Evolutionary conservation across 768 basidiomycete species (phyloP).

Genomic region (Auricularia sp.): DNA sequence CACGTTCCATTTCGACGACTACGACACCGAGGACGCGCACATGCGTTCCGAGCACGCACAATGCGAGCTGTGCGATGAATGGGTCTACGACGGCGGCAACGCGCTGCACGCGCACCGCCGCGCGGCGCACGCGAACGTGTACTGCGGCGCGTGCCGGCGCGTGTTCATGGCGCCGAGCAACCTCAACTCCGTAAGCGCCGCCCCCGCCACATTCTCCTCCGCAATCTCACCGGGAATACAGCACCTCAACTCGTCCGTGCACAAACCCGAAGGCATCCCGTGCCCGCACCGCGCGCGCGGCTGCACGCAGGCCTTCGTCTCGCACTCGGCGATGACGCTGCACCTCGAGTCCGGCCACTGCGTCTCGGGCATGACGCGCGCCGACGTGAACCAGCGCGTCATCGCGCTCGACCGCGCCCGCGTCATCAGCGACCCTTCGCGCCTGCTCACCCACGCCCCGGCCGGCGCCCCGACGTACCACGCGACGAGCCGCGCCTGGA

Average conservation of each 20-base stretch:
- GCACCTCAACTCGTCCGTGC: constrained; percentile 46
- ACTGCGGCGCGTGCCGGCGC: not conserved
- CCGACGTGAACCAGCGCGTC: constrained; percentile 30
- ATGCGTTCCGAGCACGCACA: constrained; percentile 31
- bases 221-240: constrained; percentile 5
- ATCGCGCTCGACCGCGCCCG: constrained; percentile 33
- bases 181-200: constrained; percentile 32
- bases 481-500: constrained; percentile 33
- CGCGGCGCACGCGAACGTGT: not conserved
- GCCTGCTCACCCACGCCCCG: constrained; percentile 29
- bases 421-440: constrained; percentile 45
- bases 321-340: constrained; percentile 41
- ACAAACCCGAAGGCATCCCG: constrained; percentile 27
- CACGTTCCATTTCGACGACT: constrained; percentile 28
- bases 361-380: constrained; percentile 35
- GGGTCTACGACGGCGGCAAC: constrained; percentile 28
- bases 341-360: constrained; percentile 58
- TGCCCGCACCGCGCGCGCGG: constrained; percentile 24
- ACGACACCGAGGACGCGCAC: constrained; percentile 30
- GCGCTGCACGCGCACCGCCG: constrained; percentile 21
- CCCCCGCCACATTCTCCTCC: constrained; percentile 35
- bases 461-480: constrained; percentile 9
- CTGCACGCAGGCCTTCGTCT: constrained; percentile 41
- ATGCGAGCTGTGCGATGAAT: not conserved
- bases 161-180: not conserved